These are phyloP conservation scores for Rhinocladiella similis DNA, from an alignment of 2,329 filamentous ascomycete species.

Conservation along the genomic window DNA sequence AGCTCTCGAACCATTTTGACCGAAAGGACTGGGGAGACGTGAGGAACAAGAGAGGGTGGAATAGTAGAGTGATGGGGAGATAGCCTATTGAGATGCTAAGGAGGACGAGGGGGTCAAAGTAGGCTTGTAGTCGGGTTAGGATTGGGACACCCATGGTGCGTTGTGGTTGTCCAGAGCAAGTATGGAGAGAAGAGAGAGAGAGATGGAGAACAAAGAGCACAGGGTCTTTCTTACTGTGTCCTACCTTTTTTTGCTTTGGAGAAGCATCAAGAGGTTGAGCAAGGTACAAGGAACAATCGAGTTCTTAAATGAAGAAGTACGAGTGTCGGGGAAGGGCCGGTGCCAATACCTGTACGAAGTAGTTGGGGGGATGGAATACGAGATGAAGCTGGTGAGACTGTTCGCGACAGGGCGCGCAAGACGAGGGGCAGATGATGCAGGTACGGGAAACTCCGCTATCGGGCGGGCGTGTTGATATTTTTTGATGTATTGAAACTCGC, in stretches of 20 bases:
- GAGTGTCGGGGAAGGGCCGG: too few relatives aligned
- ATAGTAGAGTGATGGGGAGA: slow-evolving; percentile 16
- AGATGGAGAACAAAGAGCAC: background rate
- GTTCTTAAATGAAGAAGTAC: too few relatives aligned
- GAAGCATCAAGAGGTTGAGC: too few relatives aligned
- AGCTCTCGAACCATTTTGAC: slow-evolving; percentile 26
- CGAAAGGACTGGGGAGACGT: slow-evolving; percentile 18
- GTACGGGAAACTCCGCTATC: slow-evolving; percentile 17
- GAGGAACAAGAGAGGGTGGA: slow-evolving; percentile 20
- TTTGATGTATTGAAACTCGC: slow-evolving; percentile 5
- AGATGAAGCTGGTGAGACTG: too few relatives aligned
- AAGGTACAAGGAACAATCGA: too few relatives aligned
- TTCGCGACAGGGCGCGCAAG: background rate
- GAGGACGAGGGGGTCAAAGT: slow-evolving; percentile 14
- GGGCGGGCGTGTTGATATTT: slow-evolving; percentile 7
- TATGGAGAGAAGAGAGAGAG: background rate
- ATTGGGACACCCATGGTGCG: slow-evolving; percentile 14
- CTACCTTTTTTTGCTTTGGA: too few relatives aligned
- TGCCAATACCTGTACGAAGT: too few relatives aligned
- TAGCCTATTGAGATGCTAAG: slow-evolving; percentile 20
- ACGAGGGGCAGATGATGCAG: background rate
- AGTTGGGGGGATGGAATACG: too few relatives aligned
- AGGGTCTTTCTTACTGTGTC: too few relatives aligned
- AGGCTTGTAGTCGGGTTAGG: slow-evolving; percentile 11
- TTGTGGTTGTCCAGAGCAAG: background rate